phyloP scores from a whole-genome alignment of 2,329 filamentous ascomycete species.

The Diaporthe australafricana region DNA sequence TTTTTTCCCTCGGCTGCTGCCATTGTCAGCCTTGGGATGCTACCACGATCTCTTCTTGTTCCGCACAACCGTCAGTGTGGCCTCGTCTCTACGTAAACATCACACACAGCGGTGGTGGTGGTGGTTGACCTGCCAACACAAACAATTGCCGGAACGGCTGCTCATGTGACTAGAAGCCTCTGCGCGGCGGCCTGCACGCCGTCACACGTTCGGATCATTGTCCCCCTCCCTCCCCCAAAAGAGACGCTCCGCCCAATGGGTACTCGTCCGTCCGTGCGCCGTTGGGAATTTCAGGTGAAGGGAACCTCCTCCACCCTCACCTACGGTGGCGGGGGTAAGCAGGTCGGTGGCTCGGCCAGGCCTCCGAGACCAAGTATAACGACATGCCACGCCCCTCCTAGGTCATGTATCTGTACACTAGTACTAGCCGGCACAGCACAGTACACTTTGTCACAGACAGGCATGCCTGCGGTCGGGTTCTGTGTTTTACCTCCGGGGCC shows the following conservation, averaged over 20 bases:
- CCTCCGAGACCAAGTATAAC: not conserved
- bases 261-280: constrained; percentile 11
- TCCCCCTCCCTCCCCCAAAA: not conserved
- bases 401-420: not conserved
- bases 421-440: not conserved
- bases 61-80: not conserved
- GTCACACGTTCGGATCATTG: not conserved
- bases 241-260: not conserved
- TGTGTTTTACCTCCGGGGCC: constrained; percentile 10
- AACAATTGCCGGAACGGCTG: not conserved
- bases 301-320: constrained; percentile 1
- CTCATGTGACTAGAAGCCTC: constrained; percentile 9
- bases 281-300: constrained; percentile 12
- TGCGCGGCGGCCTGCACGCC: constrained; percentile 4
- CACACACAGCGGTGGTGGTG: not conserved
- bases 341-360: constrained; percentile 7
- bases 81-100: not conserved
- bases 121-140: not conserved
- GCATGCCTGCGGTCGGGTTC: not conserved
- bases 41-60: not conserved
- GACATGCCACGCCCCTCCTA: not conserved
- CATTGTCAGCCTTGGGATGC: constrained; percentile 3
- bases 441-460: not conserved
- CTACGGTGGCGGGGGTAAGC: not conserved
- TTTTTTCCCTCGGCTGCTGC: constrained; percentile 13